Evolutionary conservation across 176 grass and related monocot species (phyloP).

Genomic region (Calamus simplicifolius): DNA sequence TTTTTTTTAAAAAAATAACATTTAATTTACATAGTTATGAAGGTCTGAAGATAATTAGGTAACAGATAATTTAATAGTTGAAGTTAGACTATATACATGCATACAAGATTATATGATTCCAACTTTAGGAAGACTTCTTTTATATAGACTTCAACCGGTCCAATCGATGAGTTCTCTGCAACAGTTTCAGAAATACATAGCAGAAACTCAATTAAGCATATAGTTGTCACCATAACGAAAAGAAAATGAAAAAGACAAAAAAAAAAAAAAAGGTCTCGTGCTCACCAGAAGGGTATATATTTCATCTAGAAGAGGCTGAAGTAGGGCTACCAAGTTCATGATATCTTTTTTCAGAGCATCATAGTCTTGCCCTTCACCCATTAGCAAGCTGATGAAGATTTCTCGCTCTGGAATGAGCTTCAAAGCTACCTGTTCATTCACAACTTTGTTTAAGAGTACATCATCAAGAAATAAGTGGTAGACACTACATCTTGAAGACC

Average conservation of each 20-base stretch:
- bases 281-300: slow-evolving; percentile 7
- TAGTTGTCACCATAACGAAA: neutral
- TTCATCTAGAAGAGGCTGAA: slow-evolving; percentile 57
- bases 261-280: neutral
- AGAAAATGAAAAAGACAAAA: neutral
- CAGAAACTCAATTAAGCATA: too few relatives aligned
- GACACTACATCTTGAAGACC: too few relatives aligned
- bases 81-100: too few relatives aligned
- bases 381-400: slow-evolving; percentile 43
- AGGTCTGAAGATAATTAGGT: too few relatives aligned
- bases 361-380: slow-evolving; percentile 36
- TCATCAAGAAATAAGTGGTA: neutral
- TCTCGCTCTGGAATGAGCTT: slow-evolving; percentile 69
- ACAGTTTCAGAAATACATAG: too few relatives aligned
- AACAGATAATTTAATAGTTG: too few relatives aligned
- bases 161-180: too few relatives aligned
- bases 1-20: too few relatives aligned
- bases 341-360: slow-evolving; percentile 52
- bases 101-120: too few relatives aligned
- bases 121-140: too few relatives aligned
- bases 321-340: slow-evolving; percentile 29
- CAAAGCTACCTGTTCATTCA: slow-evolving; percentile 51
- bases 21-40: too few relatives aligned
- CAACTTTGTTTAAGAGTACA: slow-evolving; percentile 40
- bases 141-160: too few relatives aligned